phyloP scores from a whole-genome alignment of 2,329 filamentous ascomycete species.

The Tolypocladium endophyticum region DNA sequence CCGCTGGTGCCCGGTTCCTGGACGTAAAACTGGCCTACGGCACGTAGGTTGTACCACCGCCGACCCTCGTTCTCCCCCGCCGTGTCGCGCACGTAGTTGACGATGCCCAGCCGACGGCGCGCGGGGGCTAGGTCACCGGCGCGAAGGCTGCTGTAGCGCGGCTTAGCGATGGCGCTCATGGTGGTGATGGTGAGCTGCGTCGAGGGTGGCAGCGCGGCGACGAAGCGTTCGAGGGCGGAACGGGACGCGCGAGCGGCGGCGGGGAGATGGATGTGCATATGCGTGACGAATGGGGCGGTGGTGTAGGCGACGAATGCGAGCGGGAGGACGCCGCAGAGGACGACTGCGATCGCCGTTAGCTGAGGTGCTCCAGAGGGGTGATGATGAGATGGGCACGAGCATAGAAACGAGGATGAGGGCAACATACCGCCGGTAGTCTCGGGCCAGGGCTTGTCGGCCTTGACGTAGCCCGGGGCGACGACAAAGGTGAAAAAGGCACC shows the following conservation, averaged over 20 bases:
- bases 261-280: conserved; percentile 61
- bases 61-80: conserved; percentile 20
- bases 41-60: conserved; percentile 29
- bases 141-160: conserved; percentile 34
- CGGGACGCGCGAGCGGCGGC: conserved; percentile 51
- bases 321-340: conserved; percentile 52
- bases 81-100: conserved; percentile 29
- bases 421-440: conserved; percentile 27
- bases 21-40: conserved; percentile 27
- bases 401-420: not conserved
- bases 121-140: conserved; percentile 24
- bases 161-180: conserved; percentile 44
- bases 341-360: conserved; percentile 28
- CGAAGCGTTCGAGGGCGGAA: conserved; percentile 41
- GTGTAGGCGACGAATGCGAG: conserved; percentile 53
- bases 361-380: not conserved
- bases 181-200: conserved; percentile 41
- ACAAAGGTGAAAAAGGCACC: conserved; percentile 56
- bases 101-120: conserved; percentile 23
- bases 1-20: conserved; percentile 14
- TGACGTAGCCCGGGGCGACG: conserved; percentile 48
- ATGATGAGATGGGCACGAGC: not conserved
- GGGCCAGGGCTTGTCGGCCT: conserved; percentile 24
- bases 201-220: conserved; percentile 32
- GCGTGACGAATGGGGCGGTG: conserved; percentile 61